Conservation (phyloP, 2,329 filamentous ascomycete species). For the Colletotrichum shisoi region DNA sequence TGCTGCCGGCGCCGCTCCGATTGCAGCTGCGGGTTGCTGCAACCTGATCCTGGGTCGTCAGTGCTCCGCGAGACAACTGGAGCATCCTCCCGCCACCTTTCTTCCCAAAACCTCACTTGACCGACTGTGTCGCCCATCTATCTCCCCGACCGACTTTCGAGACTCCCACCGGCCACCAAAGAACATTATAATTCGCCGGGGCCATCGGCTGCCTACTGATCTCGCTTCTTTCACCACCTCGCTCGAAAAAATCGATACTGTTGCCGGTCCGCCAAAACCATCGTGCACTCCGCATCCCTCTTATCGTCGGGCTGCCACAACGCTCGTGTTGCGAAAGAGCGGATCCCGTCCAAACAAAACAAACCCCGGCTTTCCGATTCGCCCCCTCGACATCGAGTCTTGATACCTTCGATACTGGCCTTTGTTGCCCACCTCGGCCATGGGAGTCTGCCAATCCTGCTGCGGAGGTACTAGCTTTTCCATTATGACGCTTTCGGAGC, state of each 20-base stretch:
- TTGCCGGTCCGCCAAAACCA: conserved; percentile 10
- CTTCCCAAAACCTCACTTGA: conserved; percentile 37
- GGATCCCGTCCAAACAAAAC: conserved; percentile 34
- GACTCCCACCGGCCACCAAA: conserved; percentile 32
- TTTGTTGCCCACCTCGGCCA: conserved; percentile 50
- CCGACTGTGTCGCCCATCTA: conserved; percentile 35
- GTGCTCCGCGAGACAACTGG: conserved; percentile 38
- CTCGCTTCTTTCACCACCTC: conserved; percentile 1
- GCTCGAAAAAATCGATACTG: conserved; percentile 14
- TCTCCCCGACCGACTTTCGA: conserved; percentile 33
- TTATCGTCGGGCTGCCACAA: conserved; percentile 26
- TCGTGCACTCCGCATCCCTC: conserved; percentile 27
- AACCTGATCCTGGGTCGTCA: conserved; percentile 29
- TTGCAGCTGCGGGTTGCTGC: conserved; percentile 26
- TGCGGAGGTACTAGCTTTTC: conserved; percentile 59
- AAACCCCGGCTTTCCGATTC: conserved; percentile 26
- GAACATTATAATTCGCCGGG: conserved; percentile 21
- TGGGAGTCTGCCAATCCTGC: conserved; percentile 70
- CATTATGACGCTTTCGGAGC: conserved; percentile 17
- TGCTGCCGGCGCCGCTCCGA: conserved; percentile 27
- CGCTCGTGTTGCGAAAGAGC: conserved; percentile 32
- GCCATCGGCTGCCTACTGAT: conserved; percentile 6
- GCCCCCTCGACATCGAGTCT: conserved; percentile 24
- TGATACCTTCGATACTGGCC: conserved; percentile 25
- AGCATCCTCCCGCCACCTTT: conserved; percentile 36